Evolutionary conservation across 139 green algal species (phyloP).

Genomic region (Picochlorum sp.): DNA sequence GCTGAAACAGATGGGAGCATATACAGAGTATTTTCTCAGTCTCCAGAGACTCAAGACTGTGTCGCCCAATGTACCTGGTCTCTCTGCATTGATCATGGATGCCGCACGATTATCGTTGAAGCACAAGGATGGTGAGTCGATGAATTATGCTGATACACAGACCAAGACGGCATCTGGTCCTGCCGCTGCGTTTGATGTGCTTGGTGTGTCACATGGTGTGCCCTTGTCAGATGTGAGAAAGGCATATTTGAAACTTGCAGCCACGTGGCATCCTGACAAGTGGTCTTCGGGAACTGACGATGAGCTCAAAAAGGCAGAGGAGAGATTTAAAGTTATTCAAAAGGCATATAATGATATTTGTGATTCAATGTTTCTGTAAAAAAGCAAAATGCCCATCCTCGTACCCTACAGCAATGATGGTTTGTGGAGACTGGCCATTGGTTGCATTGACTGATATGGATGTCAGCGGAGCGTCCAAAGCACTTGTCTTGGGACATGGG

Average conservation of each 20-base stretch:
- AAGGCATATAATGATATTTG: slow-evolving; percentile 16
- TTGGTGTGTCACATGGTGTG: slow-evolving; percentile 9
- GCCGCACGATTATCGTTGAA: slow-evolving; percentile 20
- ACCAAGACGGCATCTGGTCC: not conserved
- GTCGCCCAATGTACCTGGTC: slow-evolving; percentile 16
- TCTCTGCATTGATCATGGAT: slow-evolving; percentile 29
- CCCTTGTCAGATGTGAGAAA: slow-evolving; percentile 22
- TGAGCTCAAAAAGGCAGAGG: slow-evolving; percentile 16
- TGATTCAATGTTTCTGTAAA: not conserved
- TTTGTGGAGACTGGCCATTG: too few relatives aligned
- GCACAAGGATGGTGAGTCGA: too few relatives aligned
- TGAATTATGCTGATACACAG: not conserved
- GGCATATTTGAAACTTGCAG: slow-evolving; percentile 40
- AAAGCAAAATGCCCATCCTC: not conserved
- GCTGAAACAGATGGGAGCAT: slow-evolving; percentile 10
- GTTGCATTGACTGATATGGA: too few relatives aligned
- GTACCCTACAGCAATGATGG: not conserved
- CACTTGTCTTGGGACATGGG: too few relatives aligned
- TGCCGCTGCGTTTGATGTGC: slow-evolving; percentile 7
- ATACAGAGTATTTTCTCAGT: slow-evolving; percentile 29
- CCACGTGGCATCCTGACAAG: slow-evolving; percentile 48
- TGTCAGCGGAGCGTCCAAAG: too few relatives aligned
- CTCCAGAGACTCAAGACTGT: slow-evolving; percentile 24
- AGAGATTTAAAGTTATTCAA: slow-evolving; percentile 28
- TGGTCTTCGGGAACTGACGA: slow-evolving; percentile 15